Conservation (phyloP, 2,329 filamentous ascomycete genomes). For the Microcyclosporella mali region DNA sequence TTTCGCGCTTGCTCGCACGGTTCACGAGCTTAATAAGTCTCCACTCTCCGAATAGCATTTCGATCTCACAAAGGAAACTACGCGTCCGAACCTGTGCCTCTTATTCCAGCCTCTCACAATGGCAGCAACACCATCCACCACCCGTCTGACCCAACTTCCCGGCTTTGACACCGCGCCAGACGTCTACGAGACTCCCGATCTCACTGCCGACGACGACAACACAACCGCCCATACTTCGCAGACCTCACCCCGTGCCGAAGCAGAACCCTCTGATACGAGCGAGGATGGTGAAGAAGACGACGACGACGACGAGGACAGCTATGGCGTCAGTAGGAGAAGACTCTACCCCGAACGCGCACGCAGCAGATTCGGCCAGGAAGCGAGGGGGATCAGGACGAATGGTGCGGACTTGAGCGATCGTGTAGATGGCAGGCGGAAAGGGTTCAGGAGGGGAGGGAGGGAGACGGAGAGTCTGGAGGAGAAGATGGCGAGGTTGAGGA, state of each 20-base stretch:
- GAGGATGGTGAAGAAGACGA: conserved; percentile 35
- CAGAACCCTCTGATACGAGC: conserved; percentile 17
- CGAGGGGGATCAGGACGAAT: conserved; percentile 57
- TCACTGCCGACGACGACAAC: conserved; percentile 11
- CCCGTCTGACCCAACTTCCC: conserved; percentile 18
- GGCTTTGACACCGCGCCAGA: conserved; percentile 73
- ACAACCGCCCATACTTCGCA: conserved; percentile 14
- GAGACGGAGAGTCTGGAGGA: conserved; percentile 73
- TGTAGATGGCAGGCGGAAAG: conserved; percentile 72
- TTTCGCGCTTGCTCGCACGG: too few species aligned
- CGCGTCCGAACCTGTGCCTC: too few species aligned
- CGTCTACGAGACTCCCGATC: conserved; percentile 88
- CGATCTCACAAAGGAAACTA: too few species aligned
- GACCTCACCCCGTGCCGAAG: conserved; percentile 13
- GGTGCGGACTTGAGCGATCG: conserved; percentile 87
- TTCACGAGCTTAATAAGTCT: too few species aligned
- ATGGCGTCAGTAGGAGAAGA: conserved; percentile 65
- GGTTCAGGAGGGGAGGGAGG: conserved; percentile 49
- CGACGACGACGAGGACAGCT: conserved; percentile 48
- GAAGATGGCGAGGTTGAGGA: conserved; percentile 73
- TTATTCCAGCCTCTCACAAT: not conserved
- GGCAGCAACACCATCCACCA: conserved; percentile 9
- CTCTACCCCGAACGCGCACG: conserved; percentile 75
- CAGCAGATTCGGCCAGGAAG: conserved; percentile 60
- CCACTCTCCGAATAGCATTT: too few species aligned